phyloP scores from a whole-genome alignment of 768 basidiomycete species.

The Favolaschia claudopus region DNA sequence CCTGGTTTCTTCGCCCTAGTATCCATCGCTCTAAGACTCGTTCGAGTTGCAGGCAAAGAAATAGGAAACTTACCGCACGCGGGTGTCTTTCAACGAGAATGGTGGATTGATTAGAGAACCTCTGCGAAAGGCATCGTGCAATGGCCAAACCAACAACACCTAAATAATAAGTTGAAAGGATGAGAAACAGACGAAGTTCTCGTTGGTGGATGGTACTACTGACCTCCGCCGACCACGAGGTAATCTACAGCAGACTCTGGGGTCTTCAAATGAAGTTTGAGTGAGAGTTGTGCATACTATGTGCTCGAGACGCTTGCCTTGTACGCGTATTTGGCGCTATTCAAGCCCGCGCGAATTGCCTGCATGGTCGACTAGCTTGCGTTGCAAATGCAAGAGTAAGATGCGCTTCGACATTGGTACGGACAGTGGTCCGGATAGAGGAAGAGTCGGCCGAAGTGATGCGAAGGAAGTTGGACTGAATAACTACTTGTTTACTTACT shows the following conservation, averaged over 20 bases:
- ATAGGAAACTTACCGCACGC: slow-evolving; percentile 41
- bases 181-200: too few species aligned
- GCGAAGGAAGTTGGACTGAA: too few species aligned
- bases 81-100: slow-evolving; percentile 82
- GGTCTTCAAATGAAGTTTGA: slow-evolving; percentile 44
- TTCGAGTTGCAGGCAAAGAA: not conserved
- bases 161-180: slow-evolving; percentile 41
- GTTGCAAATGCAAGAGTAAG: not conserved
- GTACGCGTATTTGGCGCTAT: slow-evolving; percentile 20
- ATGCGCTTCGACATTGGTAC: too few species aligned
- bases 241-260: slow-evolving; percentile 83
- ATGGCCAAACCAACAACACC: slow-evolving; percentile 89
- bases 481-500: too few species aligned
- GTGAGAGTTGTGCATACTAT: not conserved
- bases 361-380: not conserved
- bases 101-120: slow-evolving; percentile 73
- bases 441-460: not conserved
- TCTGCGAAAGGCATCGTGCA: slow-evolving; percentile 73
- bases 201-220: slow-evolving; percentile 8
- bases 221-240: slow-evolving; percentile 89
- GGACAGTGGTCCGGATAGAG: too few species aligned
- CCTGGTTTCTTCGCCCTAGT: slow-evolving; percentile 88
- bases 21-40: not conserved
- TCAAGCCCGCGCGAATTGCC: slow-evolving; percentile 17
- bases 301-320: slow-evolving; percentile 7